These are phyloP conservation scores for Eucalyptus microcorys DNA, from an alignment of 345 rosid species.

Conservation along the genomic window DNA sequence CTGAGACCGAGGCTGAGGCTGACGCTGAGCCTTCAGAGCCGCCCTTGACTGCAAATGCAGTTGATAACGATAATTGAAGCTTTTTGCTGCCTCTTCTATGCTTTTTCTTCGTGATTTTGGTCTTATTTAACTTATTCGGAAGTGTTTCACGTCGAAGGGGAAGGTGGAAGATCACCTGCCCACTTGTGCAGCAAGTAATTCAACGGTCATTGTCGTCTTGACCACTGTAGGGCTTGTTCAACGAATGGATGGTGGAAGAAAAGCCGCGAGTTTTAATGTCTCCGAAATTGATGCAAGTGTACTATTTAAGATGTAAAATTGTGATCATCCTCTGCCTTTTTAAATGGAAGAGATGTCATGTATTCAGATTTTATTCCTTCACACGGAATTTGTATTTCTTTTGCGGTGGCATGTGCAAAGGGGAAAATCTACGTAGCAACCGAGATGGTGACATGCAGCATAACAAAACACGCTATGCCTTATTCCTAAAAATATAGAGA, in stretches of 20 bases:
- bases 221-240: neutral
- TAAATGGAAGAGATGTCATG: neutral
- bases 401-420: neutral
- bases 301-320: neutral
- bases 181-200: neutral
- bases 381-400: neutral
- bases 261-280: neutral
- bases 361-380: neutral
- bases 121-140: neutral
- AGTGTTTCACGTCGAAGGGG: constrained; percentile 6
- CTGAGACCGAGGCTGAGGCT: neutral
- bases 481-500: too few species aligned
- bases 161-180: constrained; percentile 46
- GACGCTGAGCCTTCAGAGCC: constrained; percentile 16
- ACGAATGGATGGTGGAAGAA: neutral
- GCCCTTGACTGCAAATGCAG: constrained; percentile 3
- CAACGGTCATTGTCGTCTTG: neutral
- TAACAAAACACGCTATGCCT: too few species aligned
- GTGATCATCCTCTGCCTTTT: neutral
- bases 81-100: neutral
- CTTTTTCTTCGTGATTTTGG: neutral
- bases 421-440: rapidly evolving
- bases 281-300: neutral
- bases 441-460: rapidly evolving
- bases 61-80: constrained; percentile 26